Percentiles rank a stretch among this genome's conserved stretches.
Conservation (phyloP, 306 rosid genomes). For the Luffa aegyptiaca region DNA sequence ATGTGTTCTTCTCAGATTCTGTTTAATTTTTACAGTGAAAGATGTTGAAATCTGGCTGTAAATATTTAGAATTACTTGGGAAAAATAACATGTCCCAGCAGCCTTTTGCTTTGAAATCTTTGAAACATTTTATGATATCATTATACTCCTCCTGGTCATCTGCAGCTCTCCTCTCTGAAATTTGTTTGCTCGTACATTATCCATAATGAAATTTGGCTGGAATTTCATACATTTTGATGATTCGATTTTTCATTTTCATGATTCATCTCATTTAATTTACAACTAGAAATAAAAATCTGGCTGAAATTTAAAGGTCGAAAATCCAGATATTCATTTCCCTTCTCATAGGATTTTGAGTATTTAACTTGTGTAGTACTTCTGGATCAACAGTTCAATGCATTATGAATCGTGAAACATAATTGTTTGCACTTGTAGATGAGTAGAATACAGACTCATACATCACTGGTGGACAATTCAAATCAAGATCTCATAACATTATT, state of each 20-base stretch:
- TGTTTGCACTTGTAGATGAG: neutral
- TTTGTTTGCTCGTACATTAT: neutral
- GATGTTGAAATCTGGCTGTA: neutral
- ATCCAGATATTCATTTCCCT: neutral
- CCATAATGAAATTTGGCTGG: neutral
- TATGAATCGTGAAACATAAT: neutral
- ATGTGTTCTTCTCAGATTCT: slow-evolving; percentile 6
- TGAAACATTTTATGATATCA: neutral
- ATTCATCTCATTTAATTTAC: too few species aligned
- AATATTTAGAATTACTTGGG: neutral
- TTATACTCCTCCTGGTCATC: neutral
- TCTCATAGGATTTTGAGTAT: neutral
- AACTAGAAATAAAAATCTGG: too few species aligned
- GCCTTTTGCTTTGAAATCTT: neutral
- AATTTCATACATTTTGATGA: neutral
- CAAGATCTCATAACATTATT: neutral
- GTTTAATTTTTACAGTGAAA: neutral
- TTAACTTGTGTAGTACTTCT: neutral
- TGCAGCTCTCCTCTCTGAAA: neutral
- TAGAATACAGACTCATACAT: neutral
- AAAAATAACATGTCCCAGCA: neutral
- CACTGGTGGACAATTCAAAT: neutral
- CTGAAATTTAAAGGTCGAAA: neutral
- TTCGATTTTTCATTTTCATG: neutral
- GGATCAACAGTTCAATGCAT: neutral